Conservation (phyloP, 768 basidiomycete species). For the Xanthoconium purpureum region DNA sequence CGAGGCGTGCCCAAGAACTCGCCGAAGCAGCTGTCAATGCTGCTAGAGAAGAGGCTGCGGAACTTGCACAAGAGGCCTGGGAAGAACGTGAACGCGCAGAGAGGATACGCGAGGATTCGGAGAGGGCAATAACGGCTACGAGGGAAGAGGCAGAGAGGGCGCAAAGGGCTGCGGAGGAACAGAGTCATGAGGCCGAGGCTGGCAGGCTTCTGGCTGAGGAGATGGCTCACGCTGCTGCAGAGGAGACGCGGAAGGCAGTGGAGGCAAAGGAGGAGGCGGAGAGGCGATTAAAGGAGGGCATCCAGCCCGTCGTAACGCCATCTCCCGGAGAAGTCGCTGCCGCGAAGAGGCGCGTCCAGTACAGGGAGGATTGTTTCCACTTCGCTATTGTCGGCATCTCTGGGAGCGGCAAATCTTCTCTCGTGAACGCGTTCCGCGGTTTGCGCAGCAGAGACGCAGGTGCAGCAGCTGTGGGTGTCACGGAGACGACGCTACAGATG, state of each 20-base stretch:
- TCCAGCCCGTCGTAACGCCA: no score
- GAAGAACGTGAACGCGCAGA: background rate
- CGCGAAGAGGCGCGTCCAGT: constrained; percentile 19
- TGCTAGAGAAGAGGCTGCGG: constrained; percentile 6
- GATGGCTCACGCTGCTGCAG: constrained; percentile 5
- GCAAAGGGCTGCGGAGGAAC: constrained; percentile 16
- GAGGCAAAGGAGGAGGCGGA: constrained; percentile 17
- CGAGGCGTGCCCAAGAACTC: background rate
- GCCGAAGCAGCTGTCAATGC: constrained; percentile 1
- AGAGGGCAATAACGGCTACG: constrained; percentile 9
- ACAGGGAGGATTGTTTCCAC: constrained; percentile 25
- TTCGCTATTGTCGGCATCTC: no score
- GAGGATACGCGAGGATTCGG: background rate
- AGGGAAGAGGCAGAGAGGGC: constrained; percentile 13
- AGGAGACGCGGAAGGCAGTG: constrained; percentile 12
- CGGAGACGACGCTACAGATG: constrained; percentile 14
- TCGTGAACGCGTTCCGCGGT: no score
- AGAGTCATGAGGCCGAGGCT: constrained; percentile 16
- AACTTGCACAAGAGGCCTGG: constrained; percentile 6
- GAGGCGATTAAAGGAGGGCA: constrained; percentile 13
- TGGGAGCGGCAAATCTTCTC: constrained; percentile 37
- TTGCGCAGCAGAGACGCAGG: no score
- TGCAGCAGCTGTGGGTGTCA: constrained; percentile 17
- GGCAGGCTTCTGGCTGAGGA: constrained; percentile 18
- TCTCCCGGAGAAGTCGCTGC: constrained; percentile 10